phyloP scores from a whole-genome alignment of 78 protist genomes.

The Pelomyxa schiedti region DNA sequence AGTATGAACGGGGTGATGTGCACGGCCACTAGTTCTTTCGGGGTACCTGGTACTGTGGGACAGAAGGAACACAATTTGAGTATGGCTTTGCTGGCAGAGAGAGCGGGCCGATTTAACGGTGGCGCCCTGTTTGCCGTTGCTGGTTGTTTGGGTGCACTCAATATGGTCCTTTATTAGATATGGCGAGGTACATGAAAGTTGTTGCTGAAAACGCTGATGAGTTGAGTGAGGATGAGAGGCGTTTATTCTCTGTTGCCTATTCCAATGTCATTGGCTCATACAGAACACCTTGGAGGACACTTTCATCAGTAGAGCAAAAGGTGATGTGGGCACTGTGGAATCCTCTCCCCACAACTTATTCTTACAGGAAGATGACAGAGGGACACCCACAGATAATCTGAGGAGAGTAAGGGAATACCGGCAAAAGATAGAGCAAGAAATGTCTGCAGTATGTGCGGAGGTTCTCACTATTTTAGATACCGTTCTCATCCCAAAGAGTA shows the following conservation, averaged over 20 bases:
- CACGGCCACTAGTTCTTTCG: too few species aligned
- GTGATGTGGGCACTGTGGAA: too few species aligned
- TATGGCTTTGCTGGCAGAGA: conserved; percentile 68
- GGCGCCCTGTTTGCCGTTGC: neutral
- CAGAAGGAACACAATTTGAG: conserved; percentile 27
- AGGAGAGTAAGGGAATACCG: conserved; percentile 27
- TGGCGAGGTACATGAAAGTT: conserved; percentile 58
- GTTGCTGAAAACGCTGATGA: conserved; percentile 49
- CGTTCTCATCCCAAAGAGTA: conserved; percentile 21
- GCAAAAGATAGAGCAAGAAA: conserved; percentile 36
- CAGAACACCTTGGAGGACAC: conserved; percentile 74
- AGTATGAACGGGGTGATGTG: too few species aligned
- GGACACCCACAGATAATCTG: conserved; percentile 11
- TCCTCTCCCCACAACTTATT: too few species aligned
- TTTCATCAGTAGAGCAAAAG: conserved; percentile 43
- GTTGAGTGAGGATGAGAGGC: conserved; percentile 70
- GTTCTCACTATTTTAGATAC: conserved; percentile 22
- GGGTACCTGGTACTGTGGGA: neutral
- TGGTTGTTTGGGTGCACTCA: neutral
- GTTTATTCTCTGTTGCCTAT: conserved; percentile 81
- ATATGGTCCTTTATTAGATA: conserved; percentile 12
- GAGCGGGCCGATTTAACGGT: conserved; percentile 58
- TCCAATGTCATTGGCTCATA: conserved; percentile 77
- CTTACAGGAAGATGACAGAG: too few species aligned
- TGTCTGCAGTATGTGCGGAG: conserved; percentile 39